Percentiles rank a stretch among this genome's conserved stretches.
These are phyloP conservation scores for Coleophoma eucalyptorum DNA, from an alignment of 2,329 filamentous ascomycete genomes.

Conservation along the genomic window DNA sequence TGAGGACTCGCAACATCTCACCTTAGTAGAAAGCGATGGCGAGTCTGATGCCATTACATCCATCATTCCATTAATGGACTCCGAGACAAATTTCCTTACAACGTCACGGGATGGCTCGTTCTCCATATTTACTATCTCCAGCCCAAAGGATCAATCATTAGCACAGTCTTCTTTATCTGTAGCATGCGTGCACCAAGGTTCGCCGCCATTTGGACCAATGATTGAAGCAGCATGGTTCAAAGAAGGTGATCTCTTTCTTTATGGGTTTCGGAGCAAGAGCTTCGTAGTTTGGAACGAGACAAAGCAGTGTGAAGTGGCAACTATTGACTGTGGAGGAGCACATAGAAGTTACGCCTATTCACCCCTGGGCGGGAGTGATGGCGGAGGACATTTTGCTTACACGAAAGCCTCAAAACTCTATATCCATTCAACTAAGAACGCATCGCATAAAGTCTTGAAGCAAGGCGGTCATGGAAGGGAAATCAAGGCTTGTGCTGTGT, in stretches of 20 bases:
- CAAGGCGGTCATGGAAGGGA: constrained; percentile 81
- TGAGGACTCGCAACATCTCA: constrained; percentile 2
- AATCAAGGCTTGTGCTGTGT: constrained; percentile 61
- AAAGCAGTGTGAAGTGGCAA: constrained; percentile 63
- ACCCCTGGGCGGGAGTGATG: constrained; percentile 11
- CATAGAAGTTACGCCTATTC: constrained; percentile 70
- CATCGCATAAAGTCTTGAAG: constrained; percentile 49
- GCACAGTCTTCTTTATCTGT: constrained; percentile 23
- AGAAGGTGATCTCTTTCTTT: constrained; percentile 58
- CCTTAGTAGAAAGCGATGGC: constrained; percentile 28
- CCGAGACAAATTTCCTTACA: constrained; percentile 53
- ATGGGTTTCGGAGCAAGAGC: constrained; percentile 75
- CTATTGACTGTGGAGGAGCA: constrained; percentile 78
- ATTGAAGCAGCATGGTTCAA: constrained; percentile 70
- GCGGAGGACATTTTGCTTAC: constrained; percentile 62
- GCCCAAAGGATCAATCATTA: constrained; percentile 9
- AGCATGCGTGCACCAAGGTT: constrained; percentile 60
- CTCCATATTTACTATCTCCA: constrained; percentile 49
- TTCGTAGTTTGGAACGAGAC: constrained; percentile 83
- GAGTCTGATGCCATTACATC: constrained; percentile 62
- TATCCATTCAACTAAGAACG: constrained; percentile 32
- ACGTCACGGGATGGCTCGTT: constrained; percentile 76
- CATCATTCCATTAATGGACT: constrained; percentile 43
- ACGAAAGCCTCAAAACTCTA: constrained; percentile 60
- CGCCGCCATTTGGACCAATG: constrained; percentile 68